A percentile compares a stretch with the other conserved stretches of the same genome.
Conservation (phyloP, 331 rosid genomes). For the Rhamnella rubrinervis region DNA sequence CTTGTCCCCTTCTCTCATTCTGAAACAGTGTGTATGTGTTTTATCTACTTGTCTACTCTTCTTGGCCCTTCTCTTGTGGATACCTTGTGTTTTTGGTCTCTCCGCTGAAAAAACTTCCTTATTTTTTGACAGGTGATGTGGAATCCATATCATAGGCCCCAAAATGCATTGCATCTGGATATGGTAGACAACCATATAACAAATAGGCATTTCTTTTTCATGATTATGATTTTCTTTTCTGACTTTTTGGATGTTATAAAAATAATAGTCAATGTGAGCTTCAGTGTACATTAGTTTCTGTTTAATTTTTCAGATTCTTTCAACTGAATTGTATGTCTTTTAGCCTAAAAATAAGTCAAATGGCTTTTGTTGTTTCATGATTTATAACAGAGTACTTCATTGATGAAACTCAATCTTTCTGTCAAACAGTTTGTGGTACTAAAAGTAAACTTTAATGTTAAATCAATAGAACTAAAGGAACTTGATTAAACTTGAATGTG, state of each 20-base stretch:
- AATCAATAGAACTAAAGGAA: no score
- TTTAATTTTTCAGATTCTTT: not conserved
- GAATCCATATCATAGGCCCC: constrained; percentile 8
- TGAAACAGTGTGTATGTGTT: no score
- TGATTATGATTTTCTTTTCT: not conserved
- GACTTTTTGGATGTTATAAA: not conserved
- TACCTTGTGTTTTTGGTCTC: not conserved
- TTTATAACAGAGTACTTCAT: no score
- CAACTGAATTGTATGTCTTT: not conserved
- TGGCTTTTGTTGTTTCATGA: no score
- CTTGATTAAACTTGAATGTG: no score
- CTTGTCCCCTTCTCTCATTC: no score
- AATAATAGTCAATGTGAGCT: not conserved
- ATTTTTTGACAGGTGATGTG: constrained; percentile 12
- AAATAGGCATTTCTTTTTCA: not conserved
- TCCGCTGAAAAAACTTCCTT: not conserved
- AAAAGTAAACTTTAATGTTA: no score
- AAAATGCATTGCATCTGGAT: not conserved
- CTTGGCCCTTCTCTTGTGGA: no score
- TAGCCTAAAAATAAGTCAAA: not conserved
- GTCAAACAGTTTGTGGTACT: no score
- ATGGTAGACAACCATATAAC: not conserved
- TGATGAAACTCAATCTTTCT: no score
- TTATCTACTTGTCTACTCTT: no score
- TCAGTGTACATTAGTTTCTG: not conserved